Base-by-base conservation (phyloP, 768 basidiomycete species). In the Candolleomyces eurysporus region DNA sequence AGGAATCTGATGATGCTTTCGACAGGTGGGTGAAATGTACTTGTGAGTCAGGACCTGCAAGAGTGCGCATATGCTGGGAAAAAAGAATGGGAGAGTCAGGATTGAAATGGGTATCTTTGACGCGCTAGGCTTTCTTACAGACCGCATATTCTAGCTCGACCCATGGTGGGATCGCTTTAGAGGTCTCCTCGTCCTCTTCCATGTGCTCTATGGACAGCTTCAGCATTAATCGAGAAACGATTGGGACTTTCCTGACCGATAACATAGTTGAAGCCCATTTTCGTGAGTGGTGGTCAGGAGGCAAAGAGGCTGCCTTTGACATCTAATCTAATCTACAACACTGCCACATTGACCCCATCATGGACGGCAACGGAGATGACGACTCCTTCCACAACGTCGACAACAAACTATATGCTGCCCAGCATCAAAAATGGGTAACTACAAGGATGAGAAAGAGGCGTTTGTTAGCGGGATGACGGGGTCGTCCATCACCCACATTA, bases 121-220 rank as follows among this genome's bases (percentile, higher is more conserved):
- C 40, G 54, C 22, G 31, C 19, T n/a, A 53, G 39, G 43, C 22
- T 21, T 17, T 51, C 46, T 48, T 61, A 76, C 82, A 62, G 60
- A 91, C 93, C 68, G 82, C 81, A 71, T 96, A 98, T 80, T 98
- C 96, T 51, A 98, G 84, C 66, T 90, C 84, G 36, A 98, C 96
- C 96, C 96, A 98, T 14, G 84, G 86, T 21, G 91, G 91, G 46
- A 93, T 83, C 3, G 89, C 80, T 65, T 82, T 84, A 0, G 86
- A 78, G 0, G 83, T 83, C 14, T 83, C 79, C 62, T 95, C 95
- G 70, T 98, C 96, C 54, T 95, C 93, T 71, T 98, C 96, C 90
- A 98, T 94, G 70, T 96, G 94, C 65, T 96, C 94, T 93, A 68
- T 51, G 1, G 16, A 3, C 46, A 21, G 17, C 32, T 54, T 54